Percentiles rank a stretch among this genome's conserved stretches.
These are phyloP conservation scores for Aspergillus fumigatus DNA, from an alignment of 2,329 filamentous ascomycete species.

Conservation along the genomic window DNA sequence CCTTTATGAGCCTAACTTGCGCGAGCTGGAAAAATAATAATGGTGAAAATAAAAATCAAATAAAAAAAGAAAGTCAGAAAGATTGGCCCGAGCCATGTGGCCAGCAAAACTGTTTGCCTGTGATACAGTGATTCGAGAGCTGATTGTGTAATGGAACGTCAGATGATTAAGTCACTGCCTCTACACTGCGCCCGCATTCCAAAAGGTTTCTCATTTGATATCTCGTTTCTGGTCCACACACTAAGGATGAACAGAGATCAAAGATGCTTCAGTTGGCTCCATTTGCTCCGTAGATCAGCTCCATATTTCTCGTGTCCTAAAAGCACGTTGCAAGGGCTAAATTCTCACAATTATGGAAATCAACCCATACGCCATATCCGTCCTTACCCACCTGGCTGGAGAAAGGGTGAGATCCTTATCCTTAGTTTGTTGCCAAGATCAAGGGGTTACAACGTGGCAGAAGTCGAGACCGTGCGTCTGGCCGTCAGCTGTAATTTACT, in stretches of 20 bases:
- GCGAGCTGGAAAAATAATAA: not conserved
- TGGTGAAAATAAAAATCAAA: not conserved
- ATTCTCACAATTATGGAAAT: not conserved
- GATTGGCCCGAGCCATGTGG: not conserved
- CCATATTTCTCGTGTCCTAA: not conserved
- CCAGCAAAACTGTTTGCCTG: not conserved
- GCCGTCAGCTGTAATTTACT: not conserved
- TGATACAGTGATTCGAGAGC: not conserved
- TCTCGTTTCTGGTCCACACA: not conserved
- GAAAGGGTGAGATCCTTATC: slow-evolving; percentile 23
- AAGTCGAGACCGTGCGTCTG: slow-evolving; percentile 16
- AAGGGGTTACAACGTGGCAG: slow-evolving; percentile 21
- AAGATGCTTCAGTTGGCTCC: not conserved
- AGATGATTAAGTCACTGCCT: not conserved
- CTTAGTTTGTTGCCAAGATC: slow-evolving; percentile 23
- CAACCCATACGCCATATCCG: not conserved
- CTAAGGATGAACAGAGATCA: not conserved
- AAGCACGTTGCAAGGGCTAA: not conserved
- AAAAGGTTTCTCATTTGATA: not conserved
- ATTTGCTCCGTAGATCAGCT: not conserved
- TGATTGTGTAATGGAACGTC: not conserved
- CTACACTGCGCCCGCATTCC: not conserved
- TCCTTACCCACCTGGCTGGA: slow-evolving; percentile 9
- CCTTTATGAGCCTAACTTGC: not conserved
- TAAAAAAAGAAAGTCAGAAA: not conserved